phyloP scores from a whole-genome alignment of 768 basidiomycete species.

The Lentinula edodes region DNA sequence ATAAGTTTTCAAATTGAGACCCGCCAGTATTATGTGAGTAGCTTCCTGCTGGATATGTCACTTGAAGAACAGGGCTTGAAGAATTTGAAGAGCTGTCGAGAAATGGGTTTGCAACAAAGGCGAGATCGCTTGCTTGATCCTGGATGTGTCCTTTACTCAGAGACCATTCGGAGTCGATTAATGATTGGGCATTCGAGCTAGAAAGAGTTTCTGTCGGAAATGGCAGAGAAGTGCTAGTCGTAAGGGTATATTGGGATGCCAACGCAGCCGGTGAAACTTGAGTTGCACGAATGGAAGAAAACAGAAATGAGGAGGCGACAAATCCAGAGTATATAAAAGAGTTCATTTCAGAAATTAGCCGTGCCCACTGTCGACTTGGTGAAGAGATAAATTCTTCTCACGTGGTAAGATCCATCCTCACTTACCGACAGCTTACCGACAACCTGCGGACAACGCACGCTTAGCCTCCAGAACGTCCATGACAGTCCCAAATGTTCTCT shows the following conservation, averaged over 20 bases:
- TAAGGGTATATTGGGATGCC: constrained; percentile 47
- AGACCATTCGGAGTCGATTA: constrained; percentile 54
- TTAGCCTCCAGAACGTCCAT: not conserved
- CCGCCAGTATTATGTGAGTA: constrained; percentile 60
- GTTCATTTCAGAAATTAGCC: not conserved
- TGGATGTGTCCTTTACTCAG: constrained; percentile 58
- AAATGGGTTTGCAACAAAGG: constrained; percentile 67
- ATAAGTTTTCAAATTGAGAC: constrained; percentile 60
- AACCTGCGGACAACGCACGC: not conserved
- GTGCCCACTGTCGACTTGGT: not conserved
- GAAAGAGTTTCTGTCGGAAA: constrained; percentile 60
- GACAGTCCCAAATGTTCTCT: constrained; percentile 2
- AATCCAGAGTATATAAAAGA: constrained; percentile 10
- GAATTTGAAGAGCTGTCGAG: constrained; percentile 30
- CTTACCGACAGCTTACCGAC: no score
- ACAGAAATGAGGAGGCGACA: constrained; percentile 13
- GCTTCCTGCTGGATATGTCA: constrained; percentile 58
- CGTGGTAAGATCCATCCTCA: not conserved
- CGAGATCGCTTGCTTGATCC: constrained; percentile 47
- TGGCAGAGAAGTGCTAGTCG: constrained; percentile 56
- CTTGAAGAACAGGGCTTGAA: constrained; percentile 40
- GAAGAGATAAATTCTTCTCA: not conserved
- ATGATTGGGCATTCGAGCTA: constrained; percentile 41
- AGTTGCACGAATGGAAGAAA: constrained; percentile 15
- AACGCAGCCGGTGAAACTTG: constrained; percentile 29